phyloP scores from a whole-genome alignment of 805 yeast species.

The Yamadazyma scolyti region DNA sequence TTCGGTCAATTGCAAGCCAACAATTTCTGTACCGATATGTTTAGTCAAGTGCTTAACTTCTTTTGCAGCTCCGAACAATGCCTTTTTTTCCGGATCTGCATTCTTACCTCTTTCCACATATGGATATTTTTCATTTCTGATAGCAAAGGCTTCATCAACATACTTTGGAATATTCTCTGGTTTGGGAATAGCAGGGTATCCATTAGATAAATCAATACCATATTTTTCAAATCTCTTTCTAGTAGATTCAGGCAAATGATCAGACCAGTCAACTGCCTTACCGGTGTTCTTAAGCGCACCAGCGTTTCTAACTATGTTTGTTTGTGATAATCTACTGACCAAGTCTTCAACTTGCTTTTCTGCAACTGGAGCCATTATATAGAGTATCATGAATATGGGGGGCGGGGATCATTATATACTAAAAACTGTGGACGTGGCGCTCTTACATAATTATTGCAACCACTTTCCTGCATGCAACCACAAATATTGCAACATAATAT shows the following conservation, averaged over 20 bases:
- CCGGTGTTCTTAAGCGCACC: constrained; percentile 1
- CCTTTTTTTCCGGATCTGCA: constrained; percentile 28
- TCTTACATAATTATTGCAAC: too few relatives aligned
- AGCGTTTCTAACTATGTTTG: constrained; percentile 7
- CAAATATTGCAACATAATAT: too few relatives aligned
- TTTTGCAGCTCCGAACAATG: constrained; percentile 25
- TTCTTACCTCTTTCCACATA: constrained; percentile 21
- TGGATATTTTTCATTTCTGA: constrained; percentile 19
- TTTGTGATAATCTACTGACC: too few relatives aligned
- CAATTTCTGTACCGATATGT: constrained; percentile 25
- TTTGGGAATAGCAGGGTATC: constrained; percentile 21
- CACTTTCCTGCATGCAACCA: too few relatives aligned
- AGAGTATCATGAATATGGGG: too few relatives aligned
- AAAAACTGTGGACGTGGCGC: too few relatives aligned
- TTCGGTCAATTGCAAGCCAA: constrained; percentile 25
- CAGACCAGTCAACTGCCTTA: constrained; percentile 12
- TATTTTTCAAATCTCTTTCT: constrained; percentile 19
- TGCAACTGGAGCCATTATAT: too few relatives aligned
- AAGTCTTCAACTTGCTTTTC: too few relatives aligned
- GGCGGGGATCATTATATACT: too few relatives aligned
- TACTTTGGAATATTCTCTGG: constrained; percentile 19
- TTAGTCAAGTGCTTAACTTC: constrained; percentile 23
- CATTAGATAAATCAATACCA: constrained; percentile 20
- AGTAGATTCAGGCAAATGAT: constrained; percentile 17
- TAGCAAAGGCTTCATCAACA: constrained; percentile 21